Conservation (phyloP, 768 basidiomycete genomes). For the Leccinum broughii region DNA sequence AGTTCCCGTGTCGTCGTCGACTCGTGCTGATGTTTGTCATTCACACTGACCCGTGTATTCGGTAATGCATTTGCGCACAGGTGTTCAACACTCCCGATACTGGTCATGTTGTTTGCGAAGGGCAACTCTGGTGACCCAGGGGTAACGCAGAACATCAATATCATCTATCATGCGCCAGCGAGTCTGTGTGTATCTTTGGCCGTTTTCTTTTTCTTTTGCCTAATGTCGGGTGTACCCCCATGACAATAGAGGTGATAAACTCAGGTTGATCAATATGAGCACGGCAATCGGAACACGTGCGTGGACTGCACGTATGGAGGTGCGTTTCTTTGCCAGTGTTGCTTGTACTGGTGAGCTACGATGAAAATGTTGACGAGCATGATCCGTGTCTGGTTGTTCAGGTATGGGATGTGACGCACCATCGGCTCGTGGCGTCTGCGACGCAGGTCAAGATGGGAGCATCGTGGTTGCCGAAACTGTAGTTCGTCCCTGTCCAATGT, state of each 20-base stretch:
- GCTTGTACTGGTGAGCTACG: background rate
- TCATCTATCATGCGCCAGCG: conserved; percentile 45
- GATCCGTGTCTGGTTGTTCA: conserved; percentile 8
- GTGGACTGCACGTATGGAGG: conserved; percentile 41
- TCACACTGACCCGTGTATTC: too few species aligned
- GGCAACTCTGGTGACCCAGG: conserved; percentile 32
- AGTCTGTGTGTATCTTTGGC: conserved; percentile 31
- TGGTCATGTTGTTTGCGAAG: conserved; percentile 33
- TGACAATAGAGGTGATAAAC: conserved; percentile 40
- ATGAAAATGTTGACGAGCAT: background rate
- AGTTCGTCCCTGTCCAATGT: background rate
- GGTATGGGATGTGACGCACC: conserved; percentile 44
- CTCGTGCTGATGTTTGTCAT: too few species aligned
- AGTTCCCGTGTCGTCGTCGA: too few species aligned
- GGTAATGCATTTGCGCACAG: conserved; percentile 24
- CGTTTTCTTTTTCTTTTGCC: background rate
- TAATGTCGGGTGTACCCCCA: background rate
- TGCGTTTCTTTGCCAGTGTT: conserved; percentile 13
- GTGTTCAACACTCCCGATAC: conserved; percentile 42
- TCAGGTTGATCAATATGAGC: conserved; percentile 44
- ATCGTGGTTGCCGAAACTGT: conserved; percentile 20
- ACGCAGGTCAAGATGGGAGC: conserved; percentile 42
- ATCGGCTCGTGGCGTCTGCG: conserved; percentile 44
- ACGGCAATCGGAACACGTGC: conserved; percentile 31
- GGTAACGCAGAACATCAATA: conserved; percentile 48